These are phyloP conservation scores for Tylopilus sp. DNA, from an alignment of 768 basidiomycete genomes.

Conservation along the genomic window DNA sequence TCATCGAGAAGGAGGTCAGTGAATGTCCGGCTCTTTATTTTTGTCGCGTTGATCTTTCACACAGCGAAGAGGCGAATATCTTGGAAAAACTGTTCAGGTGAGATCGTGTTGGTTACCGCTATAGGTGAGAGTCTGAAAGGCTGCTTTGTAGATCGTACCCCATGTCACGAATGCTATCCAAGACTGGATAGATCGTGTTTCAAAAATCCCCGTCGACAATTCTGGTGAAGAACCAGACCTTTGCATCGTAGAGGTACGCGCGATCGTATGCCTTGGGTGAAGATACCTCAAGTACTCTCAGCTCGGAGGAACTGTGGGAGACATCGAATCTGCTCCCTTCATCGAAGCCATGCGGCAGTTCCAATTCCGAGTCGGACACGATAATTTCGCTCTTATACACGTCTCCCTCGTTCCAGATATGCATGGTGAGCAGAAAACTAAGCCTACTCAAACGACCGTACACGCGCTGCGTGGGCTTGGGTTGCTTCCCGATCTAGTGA, in stretches of 20 bases:
- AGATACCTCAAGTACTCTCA: conserved; percentile 29
- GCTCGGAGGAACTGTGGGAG: conserved; percentile 98
- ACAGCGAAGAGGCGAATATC: conserved; percentile 80
- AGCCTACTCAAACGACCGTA: conserved; percentile 96
- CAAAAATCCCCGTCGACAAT: conserved; percentile 92
- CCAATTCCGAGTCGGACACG: conserved; percentile 95
- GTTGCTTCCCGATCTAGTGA: conserved; percentile 85
- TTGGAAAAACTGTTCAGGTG: conserved; percentile 97
- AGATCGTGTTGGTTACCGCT: conserved; percentile 7
- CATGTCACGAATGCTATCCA: conserved; percentile 97
- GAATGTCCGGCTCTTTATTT: background rate
- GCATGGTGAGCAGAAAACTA: conserved; percentile 99
- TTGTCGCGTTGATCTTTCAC: conserved; percentile 9
- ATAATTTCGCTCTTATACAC: conserved; percentile 95
- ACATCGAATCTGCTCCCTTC: conserved; percentile 98
- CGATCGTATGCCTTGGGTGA: background rate
- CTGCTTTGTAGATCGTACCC: conserved; percentile 70
- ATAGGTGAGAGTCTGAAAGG: conserved; percentile 5
- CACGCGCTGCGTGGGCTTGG: conserved; percentile 91
- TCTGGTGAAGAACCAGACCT: conserved; percentile 92
- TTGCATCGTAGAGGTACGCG: conserved; percentile 91
- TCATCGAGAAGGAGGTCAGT: conserved; percentile 94
- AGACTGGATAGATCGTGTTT: conserved; percentile 96
- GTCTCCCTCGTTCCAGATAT: conserved; percentile 98
- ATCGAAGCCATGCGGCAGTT: conserved; percentile 99